These are phyloP conservation scores for Macaranga tanarius DNA, from an alignment of 441 rosid genomes.

Conservation along the genomic window DNA sequence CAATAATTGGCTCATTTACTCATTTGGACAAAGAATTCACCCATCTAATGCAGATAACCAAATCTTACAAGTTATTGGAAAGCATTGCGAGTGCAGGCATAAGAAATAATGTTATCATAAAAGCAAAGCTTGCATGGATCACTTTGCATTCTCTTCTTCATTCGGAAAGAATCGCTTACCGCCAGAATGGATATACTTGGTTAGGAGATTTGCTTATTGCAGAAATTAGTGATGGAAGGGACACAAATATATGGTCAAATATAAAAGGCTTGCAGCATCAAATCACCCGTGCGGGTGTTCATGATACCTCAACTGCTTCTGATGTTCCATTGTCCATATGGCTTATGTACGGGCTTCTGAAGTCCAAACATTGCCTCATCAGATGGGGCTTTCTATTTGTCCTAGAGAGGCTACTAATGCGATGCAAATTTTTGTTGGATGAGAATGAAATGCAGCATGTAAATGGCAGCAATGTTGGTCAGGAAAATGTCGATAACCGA, in stretches of 20 bases:
- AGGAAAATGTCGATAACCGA: conserved; percentile 48
- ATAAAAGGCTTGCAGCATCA: conserved; percentile 65
- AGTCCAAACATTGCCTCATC: conserved; percentile 68
- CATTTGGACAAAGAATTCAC: conserved; percentile 91
- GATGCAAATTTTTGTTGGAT: conserved; percentile 88
- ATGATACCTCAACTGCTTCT: conserved; percentile 61
- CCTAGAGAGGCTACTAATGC: conserved; percentile 95
- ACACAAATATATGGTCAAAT: conserved; percentile 68
- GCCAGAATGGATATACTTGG: conserved; percentile 95
- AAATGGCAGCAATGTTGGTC: conserved; percentile 40
- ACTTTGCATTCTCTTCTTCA: conserved; percentile 97
- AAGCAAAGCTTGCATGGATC: conserved; percentile 81
- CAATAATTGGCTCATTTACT: conserved; percentile 77
- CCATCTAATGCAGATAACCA: conserved; percentile 70
- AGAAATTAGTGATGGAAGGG: conserved; percentile 77
- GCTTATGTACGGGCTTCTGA: conserved; percentile 92
- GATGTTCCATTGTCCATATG: conserved; percentile 80
- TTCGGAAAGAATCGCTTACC: conserved; percentile 75
- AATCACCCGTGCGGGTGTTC: conserved; percentile 66
- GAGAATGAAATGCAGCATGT: conserved; percentile 77
- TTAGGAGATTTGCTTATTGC: conserved; percentile 90
- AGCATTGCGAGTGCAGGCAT: conserved; percentile 42
- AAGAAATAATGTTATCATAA: conserved; percentile 47
- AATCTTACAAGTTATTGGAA: conserved; percentile 67
- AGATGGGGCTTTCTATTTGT: conserved; percentile 91